Evolutionary conservation across 169 alveolate genomes (phyloP).

Genomic region (Plasmodium knowlesi): DNA sequence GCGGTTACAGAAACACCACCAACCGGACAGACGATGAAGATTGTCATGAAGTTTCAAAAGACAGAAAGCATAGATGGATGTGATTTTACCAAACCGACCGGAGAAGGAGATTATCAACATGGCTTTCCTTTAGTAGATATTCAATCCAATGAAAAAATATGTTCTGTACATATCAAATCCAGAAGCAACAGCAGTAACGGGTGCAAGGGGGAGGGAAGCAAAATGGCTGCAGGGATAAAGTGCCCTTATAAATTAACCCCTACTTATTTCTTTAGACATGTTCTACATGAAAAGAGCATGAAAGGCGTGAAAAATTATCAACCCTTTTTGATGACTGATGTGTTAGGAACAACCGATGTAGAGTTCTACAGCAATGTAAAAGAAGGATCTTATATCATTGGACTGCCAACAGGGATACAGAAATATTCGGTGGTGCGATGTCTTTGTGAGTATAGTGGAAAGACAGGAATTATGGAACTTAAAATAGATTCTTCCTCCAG

Average conservation of each 20-base stretch:
- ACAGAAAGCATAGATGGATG: constrained; percentile 54
- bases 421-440: constrained; percentile 9
- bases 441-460: constrained; percentile 40
- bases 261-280: constrained; percentile 33
- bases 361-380: constrained; percentile 28
- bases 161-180: constrained; percentile 30
- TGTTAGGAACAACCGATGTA: constrained; percentile 11
- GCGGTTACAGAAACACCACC: too few species aligned
- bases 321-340: constrained; percentile 26
- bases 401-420: constrained; percentile 7
- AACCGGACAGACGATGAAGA: not conserved
- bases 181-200: too few species aligned
- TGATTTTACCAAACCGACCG: constrained; percentile 54
- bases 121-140: constrained; percentile 14
- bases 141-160: constrained; percentile 6
- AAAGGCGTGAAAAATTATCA: constrained; percentile 1
- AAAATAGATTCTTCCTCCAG: constrained; percentile 9
- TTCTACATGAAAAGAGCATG: constrained; percentile 22
- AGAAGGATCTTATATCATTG: not conserved
- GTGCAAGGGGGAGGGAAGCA: too few species aligned
- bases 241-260: constrained; percentile 67
- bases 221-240: constrained; percentile 20
- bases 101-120: constrained; percentile 20
- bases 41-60: not conserved
- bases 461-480: constrained; percentile 43